Base-by-base conservation (phyloP, 352 stramenopile species). In the Globisporangium spiculum region DNA sequence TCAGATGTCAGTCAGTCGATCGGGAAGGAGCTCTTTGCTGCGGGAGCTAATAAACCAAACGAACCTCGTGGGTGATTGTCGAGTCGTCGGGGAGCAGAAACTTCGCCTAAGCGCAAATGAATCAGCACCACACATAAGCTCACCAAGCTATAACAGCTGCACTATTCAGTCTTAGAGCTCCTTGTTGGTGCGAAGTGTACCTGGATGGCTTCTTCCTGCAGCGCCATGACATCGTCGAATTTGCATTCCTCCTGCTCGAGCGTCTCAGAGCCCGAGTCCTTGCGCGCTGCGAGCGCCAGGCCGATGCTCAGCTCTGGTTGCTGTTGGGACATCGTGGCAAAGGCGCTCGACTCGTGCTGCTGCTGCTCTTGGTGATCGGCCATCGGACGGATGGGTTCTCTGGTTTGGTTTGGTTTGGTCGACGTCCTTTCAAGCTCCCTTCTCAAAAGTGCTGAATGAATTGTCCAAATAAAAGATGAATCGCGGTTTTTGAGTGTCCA, bases 71-170 rank as follows among this genome's bases (percentile, higher is more conserved):
- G 20, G 72, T 78, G 30, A 84, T 63, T 0, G 70, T 81, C 44
- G 80, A 90, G 60, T 86, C 80, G 41, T 90, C 80, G 18, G 78
- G 78, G 0, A 90, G 72, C 14, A 90, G 38, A 48, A 88, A 90
- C 12, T 76, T 84, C 27, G 81, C 79, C 79, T 86, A 2, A 59
- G n/a, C n/a, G 53, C 9, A 4, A 6, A 14, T 18, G 50, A 48
- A 12, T 26, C 6, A n/a, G 20, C 16, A 36, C 16, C 34, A 52
- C 12, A 20, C 0, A 48, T 6, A 12, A 44, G 12, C 36, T 44
- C 41, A n/a, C 16, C 41, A 48, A 48, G 16, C 14, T 7, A 20
- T n/a, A 48, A 8, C 5, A 48, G 41, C 16, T 48, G 41, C 4
- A 48, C 41, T 5, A 48, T 20, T n/a, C 16, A 48, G 41, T n/a